Conservation (phyloP, 2,329 filamentous ascomycete species). For the Microcyclospora pomicola region DNA sequence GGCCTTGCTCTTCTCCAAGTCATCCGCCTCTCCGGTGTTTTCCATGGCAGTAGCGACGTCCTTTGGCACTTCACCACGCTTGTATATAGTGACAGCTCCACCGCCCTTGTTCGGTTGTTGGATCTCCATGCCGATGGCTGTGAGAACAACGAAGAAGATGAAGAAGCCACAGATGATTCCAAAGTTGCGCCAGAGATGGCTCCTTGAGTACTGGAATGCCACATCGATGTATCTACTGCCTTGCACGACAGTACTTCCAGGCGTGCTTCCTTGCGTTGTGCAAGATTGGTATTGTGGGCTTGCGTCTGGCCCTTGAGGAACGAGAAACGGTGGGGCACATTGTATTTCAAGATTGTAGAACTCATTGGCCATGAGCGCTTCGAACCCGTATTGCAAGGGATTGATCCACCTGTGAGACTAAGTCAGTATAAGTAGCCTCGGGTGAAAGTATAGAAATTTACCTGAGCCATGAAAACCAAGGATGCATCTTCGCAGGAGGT, state of each 20-base stretch:
- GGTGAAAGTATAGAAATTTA: not conserved
- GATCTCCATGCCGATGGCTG: slow-evolving; percentile 24
- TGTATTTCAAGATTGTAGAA: slow-evolving; percentile 45
- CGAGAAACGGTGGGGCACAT: slow-evolving; percentile 41
- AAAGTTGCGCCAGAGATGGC: slow-evolving; percentile 47
- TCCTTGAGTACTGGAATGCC: slow-evolving; percentile 43
- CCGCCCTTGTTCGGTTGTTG: slow-evolving; percentile 46
- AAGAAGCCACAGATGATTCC: slow-evolving; percentile 39
- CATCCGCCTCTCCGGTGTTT: slow-evolving; percentile 40
- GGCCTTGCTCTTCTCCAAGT: slow-evolving; percentile 21
- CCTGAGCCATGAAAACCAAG: slow-evolving; percentile 9
- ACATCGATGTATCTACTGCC: slow-evolving; percentile 41
- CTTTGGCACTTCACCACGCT: slow-evolving; percentile 52
- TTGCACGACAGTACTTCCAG: slow-evolving; percentile 38
- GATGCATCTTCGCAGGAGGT: slow-evolving; percentile 13
- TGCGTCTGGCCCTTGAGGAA: slow-evolving; percentile 19
- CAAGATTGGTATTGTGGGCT: slow-evolving; percentile 43
- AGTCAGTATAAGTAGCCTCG: slow-evolving; percentile 14
- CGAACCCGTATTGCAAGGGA: slow-evolving; percentile 56
- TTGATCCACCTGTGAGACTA: slow-evolving; percentile 24
- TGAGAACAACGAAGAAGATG: slow-evolving; percentile 30
- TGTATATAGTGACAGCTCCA: slow-evolving; percentile 51
- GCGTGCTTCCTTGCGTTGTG: slow-evolving; percentile 41
- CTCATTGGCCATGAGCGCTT: slow-evolving; percentile 56
- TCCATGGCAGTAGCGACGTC: slow-evolving; percentile 48